phyloP scores from a whole-genome alignment of 139 green algal genomes.

The Picochlorum sp. region DNA sequence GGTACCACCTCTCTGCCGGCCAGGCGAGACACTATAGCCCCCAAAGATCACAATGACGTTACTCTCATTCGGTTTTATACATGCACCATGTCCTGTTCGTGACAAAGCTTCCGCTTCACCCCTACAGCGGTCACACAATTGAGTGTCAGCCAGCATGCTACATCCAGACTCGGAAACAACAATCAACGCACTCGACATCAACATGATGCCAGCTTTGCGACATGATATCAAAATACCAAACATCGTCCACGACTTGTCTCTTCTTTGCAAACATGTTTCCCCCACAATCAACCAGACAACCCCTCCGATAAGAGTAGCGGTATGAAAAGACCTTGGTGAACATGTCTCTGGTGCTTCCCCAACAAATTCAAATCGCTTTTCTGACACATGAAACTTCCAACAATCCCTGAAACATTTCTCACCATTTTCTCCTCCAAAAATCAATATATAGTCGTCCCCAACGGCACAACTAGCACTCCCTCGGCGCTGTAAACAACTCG shows the following conservation, averaged over 20 bases:
- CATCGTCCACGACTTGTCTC: neutral
- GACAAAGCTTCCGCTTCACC: no score
- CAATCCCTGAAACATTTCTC: constrained; percentile 6
- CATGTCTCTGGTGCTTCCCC: neutral
- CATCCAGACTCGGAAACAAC: no score
- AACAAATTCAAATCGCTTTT: neutral
- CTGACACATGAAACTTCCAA: neutral
- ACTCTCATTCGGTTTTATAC: constrained; percentile 9
- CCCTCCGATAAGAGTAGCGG: constrained; percentile 13
- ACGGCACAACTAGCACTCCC: neutral
- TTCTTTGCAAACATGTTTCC: neutral
- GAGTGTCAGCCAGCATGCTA: no score
- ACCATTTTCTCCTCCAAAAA: constrained; percentile 7
- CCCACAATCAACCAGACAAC: constrained; percentile 24
- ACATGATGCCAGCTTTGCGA: neutral
- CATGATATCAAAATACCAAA: constrained; percentile 3
- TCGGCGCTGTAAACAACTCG: neutral
- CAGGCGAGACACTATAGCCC: constrained; percentile 8
- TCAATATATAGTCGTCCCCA: constrained; percentile 1
- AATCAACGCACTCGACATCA: no score
- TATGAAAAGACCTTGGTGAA: constrained; percentile 14
- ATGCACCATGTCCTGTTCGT: constrained; percentile 19
- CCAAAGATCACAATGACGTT: constrained; percentile 15
- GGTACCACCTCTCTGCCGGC: neutral
- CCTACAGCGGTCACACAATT: no score